Evolutionary conservation across 2,329 filamentous ascomycete species (phyloP), one percentile per base, ranked within the genome.

Genomic region (Ceratocystis harringtonii): DNA sequence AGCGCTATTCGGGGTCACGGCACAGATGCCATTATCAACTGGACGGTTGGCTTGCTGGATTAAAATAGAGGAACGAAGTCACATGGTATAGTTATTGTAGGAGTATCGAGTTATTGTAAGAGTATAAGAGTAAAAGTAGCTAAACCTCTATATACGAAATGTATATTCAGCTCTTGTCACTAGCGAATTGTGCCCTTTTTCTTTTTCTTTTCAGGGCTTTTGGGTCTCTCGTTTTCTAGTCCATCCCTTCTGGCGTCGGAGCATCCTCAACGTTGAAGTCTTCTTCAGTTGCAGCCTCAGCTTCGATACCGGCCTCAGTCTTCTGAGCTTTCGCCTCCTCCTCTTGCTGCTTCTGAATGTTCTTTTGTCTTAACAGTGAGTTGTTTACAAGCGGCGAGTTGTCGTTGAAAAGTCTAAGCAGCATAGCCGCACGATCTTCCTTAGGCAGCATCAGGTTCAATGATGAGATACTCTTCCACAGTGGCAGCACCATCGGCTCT

Each of bases 361-460:
- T 73, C 63, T 79, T 73, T 44, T 81, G 73, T 72, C 81, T 79
- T 71, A 81, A 78, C 52, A 82, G 75, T 17, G 78, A 79, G 70
- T 82, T 82, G 73, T 94, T 95, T 68, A 95, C 82, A 61, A 96
- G 80, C 3, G 90, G 90, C 0, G 89, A 87, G 32, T 87, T 87
- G 70, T 97, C 92, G 73, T 96, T 95, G 78, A 87, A 99, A 68
- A 99, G 80, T 25, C 94, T 82, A 69, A 97, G 79, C 70, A 97
- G 78, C 90, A 97, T 95, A 0, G 94, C 94, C 28, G 85, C 87
- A 17, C 94, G 84, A 70, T 99, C 94, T 74, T 99, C 94, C 78
- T 99, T 99, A 62, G 94, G 92, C 72, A 99, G 80, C 94, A 99
- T 99, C 64, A 99, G 83, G 74, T 99, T 99, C 67, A 97, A 80